Evolutionary conservation across 805 yeast species (phyloP).

Genomic region (Candida sithepensis): DNA sequence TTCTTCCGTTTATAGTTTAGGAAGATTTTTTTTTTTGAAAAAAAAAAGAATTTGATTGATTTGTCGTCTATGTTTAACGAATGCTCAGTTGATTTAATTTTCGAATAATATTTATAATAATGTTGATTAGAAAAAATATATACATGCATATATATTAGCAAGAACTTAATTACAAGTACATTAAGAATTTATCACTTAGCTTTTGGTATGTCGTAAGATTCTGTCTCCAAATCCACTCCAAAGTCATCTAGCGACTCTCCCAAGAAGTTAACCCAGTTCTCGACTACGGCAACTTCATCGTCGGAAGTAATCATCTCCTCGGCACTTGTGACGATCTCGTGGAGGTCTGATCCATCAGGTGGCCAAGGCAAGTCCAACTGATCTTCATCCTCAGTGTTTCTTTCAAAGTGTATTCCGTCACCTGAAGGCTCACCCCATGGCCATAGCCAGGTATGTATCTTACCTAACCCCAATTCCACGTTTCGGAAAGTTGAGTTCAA

Average conservation of each 20-base stretch:
- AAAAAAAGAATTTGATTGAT: not conserved
- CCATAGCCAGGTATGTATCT: constrained; percentile 58
- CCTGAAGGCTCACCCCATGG: constrained; percentile 68
- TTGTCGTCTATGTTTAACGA: too few relatives aligned
- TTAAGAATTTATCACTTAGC: not conserved
- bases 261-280: constrained; percentile 62
- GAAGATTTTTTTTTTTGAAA: not conserved
- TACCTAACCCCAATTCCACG: constrained; percentile 53
- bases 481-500: constrained; percentile 54
- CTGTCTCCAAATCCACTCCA: constrained; percentile 80
- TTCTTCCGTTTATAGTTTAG: not conserved
- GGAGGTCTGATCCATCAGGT: constrained; percentile 63
- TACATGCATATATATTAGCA: not conserved
- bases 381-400: constrained; percentile 55
- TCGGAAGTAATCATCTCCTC: not conserved
- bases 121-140: not conserved
- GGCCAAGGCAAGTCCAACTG: constrained; percentile 85
- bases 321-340: constrained; percentile 10
- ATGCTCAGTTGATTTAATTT: not conserved
- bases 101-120: not conserved
- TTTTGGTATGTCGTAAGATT: constrained; percentile 25
- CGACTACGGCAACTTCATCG: constrained; percentile 9
- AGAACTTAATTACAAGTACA: not conserved
- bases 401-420: constrained; percentile 55
- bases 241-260: constrained; percentile 86